Evolutionary conservation across 75 land plant genomes (phyloP).

Genomic region (Selaginella moellendorffii): DNA sequence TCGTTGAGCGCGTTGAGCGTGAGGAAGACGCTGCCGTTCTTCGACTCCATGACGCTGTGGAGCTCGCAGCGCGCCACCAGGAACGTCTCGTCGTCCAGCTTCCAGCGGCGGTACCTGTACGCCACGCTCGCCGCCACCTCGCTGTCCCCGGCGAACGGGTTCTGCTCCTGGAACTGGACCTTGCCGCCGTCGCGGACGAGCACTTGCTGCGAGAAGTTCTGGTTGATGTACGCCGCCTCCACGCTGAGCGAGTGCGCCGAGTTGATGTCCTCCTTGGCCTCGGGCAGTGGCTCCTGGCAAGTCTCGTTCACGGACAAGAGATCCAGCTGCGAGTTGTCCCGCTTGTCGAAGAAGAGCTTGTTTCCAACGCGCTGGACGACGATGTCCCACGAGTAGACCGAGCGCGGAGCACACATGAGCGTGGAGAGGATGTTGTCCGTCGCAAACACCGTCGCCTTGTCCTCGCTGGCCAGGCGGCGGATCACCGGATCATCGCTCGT

Average conservation of each 20-base stretch:
- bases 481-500: conserved; percentile 96
- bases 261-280: conserved; percentile 90
- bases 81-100: conserved; percentile 69
- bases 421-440: conserved; percentile 85
- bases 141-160: conserved; percentile 79
- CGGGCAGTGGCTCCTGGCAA: conserved; percentile 68
- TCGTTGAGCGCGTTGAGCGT: conserved; percentile 86
- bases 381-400: conserved; percentile 93
- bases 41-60: conserved; percentile 65
- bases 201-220: conserved; percentile 91
- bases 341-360: conserved; percentile 91
- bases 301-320: conserved; percentile 61
- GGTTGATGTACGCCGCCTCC: conserved; percentile 89
- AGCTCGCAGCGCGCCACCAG: conserved; percentile 85
- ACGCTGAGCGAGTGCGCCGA: conserved; percentile 69
- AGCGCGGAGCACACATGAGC: conserved; percentile 81
- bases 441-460: conserved; percentile 86
- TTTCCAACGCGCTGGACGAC: conserved; percentile 87
- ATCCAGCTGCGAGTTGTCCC: conserved; percentile 83
- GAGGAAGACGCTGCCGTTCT: conserved; percentile 45
- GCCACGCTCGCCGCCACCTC: conserved; percentile 91
- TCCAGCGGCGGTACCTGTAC: conserved; percentile 86
- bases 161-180: conserved; percentile 73
- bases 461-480: conserved; percentile 61
- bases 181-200: conserved; percentile 52